phyloP scores from a whole-genome alignment of 768 basidiomycete genomes.

The Xerocomus brunneocitrinus region DNA sequence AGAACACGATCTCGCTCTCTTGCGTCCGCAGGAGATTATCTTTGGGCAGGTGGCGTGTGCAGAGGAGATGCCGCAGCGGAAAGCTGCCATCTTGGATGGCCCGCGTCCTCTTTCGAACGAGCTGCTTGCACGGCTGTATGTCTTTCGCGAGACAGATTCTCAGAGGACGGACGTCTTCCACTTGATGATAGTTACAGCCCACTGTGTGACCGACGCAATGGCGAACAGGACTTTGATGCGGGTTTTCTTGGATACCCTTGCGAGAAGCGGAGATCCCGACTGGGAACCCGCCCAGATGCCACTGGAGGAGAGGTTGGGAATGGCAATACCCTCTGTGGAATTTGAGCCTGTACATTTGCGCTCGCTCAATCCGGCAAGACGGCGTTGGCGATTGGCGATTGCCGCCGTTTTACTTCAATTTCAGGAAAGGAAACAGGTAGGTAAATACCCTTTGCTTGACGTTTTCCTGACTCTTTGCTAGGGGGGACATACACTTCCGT shows the following conservation, averaged over 20 bases:
- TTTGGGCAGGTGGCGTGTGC: neutral
- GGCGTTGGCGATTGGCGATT: neutral
- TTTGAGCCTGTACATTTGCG: constrained; percentile 2
- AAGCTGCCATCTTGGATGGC: neutral
- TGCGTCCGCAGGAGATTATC: constrained; percentile 13
- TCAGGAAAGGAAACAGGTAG: constrained; percentile 25
- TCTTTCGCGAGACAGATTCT: neutral
- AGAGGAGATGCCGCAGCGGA: neutral
- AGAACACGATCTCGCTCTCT: constrained; percentile 25
- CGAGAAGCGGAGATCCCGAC: neutral
- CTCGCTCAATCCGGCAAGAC: neutral
- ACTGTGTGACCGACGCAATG: constrained; percentile 49
- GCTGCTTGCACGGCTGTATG: neutral
- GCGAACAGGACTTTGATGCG: constrained; percentile 39
- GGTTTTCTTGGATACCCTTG: constrained; percentile 16
- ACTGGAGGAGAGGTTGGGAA: constrained; percentile 4
- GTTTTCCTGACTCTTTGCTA: neutral
- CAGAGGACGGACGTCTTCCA: constrained; percentile 28
- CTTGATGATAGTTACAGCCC: constrained; percentile 41
- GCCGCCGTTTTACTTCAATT: neutral
- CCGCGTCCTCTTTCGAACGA: neutral
- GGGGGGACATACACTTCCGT: constrained; percentile 36
- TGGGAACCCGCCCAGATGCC: neutral
- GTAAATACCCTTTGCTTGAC: neutral
- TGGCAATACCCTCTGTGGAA: constrained; percentile 8